Percentiles rank a stretch among this genome's conserved stretches.
Conservation (phyloP, 208 protist species). For the Crithidia bombi region DNA sequence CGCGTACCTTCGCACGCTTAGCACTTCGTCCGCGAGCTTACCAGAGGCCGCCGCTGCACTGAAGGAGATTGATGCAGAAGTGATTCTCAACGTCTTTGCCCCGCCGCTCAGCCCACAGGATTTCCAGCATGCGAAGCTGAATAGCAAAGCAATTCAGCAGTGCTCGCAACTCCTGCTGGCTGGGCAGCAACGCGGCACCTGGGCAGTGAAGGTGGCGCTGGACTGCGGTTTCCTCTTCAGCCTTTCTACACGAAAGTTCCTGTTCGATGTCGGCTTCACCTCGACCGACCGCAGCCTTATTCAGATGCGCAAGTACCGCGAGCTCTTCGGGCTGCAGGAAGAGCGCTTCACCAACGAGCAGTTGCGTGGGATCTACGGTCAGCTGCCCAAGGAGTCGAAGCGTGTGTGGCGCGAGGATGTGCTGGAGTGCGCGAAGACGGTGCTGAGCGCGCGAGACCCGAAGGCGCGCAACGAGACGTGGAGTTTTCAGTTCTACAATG, state of each 20-base stretch:
- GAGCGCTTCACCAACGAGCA: constrained; percentile 26
- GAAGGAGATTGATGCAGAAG: neutral
- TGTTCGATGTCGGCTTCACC: constrained; percentile 83
- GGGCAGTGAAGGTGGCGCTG: constrained; percentile 81
- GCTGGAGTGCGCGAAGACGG: constrained; percentile 67
- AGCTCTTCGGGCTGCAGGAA: constrained; percentile 29
- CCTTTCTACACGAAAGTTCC: constrained; percentile 65
- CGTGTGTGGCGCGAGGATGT: constrained; percentile 63
- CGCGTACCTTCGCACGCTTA: constrained; percentile 12
- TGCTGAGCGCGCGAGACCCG: constrained; percentile 45
- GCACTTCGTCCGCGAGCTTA: neutral
- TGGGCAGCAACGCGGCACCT: constrained; percentile 74
- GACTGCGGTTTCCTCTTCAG: constrained; percentile 88
- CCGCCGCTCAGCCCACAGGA: constrained; percentile 48
- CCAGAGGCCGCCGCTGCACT: constrained; percentile 5
- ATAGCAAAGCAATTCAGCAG: constrained; percentile 84
- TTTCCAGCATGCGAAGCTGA: constrained; percentile 79
- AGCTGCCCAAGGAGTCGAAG: constrained; percentile 43
- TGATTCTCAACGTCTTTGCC: constrained; percentile 26
- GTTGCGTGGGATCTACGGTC: constrained; percentile 21
- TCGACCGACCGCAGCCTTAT: constrained; percentile 34
- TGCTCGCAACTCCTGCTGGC: constrained; percentile 75
- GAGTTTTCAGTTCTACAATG: constrained; percentile 92
- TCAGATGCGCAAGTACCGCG: constrained; percentile 36
- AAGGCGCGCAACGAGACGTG: constrained; percentile 52